Percentiles rank a stretch among this genome's conserved stretches.
phyloP scores from a whole-genome alignment of 306 rosid genomes.

The Medicago ruthenica region DNA sequence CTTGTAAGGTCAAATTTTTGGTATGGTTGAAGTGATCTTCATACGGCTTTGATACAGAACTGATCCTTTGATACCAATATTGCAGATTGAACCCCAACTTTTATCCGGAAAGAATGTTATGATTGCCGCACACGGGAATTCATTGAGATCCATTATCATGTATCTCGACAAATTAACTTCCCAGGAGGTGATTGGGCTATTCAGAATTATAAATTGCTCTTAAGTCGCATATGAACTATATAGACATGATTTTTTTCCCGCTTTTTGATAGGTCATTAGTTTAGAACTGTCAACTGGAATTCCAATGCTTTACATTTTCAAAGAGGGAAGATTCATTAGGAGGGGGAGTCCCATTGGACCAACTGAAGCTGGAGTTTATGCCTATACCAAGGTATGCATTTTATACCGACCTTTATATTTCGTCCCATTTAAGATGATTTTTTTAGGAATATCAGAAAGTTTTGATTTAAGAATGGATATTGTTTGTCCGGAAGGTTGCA shows the following conservation, averaged over 20 bases:
- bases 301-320: slow-evolving; percentile 96
- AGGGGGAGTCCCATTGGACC: slow-evolving; percentile 97
- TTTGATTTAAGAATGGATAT: slow-evolving; percentile 34
- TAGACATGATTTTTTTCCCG: slow-evolving; percentile 16
- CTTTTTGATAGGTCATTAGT: slow-evolving; percentile 78
- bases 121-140: slow-evolving; percentile 99
- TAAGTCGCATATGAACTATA: neutral
- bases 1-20: slow-evolving; percentile 9
- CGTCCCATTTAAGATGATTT: slow-evolving; percentile 5
- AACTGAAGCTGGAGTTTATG: slow-evolving; percentile 95
- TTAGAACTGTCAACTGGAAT: slow-evolving; percentile 96
- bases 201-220: slow-evolving; percentile 1
- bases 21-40: too few relatives aligned
- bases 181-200: slow-evolving; percentile 74
- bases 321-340: slow-evolving; percentile 88
- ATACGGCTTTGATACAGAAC: slow-evolving; percentile 24
- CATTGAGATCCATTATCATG: slow-evolving; percentile 97
- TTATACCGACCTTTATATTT: slow-evolving; percentile 8
- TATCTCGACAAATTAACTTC: slow-evolving; percentile 96
- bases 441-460: neutral
- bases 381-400: slow-evolving; percentile 77
- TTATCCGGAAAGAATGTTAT: slow-evolving; percentile 89
- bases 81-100: slow-evolving; percentile 95
- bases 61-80: slow-evolving; percentile 40
- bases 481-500: slow-evolving; percentile 32